Base-by-base conservation (phyloP, 2,329 filamentous ascomycete species). In the Penicillium sp. region DNA sequence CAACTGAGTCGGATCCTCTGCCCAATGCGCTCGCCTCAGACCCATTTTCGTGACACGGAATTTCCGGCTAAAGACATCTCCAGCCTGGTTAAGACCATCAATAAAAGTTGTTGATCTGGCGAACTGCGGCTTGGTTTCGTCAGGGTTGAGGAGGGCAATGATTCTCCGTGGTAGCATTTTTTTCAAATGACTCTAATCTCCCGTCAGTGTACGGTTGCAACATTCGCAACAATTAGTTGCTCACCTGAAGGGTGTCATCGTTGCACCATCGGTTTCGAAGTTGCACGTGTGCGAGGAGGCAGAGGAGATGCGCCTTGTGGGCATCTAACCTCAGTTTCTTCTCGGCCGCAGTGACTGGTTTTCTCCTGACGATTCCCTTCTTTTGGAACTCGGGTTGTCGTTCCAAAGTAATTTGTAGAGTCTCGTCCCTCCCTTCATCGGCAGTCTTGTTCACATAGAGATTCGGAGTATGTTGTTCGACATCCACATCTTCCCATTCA, bases 261-360 rank as follows among this genome's bases (percentile, higher is more conserved):
- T 95, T 95, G 70, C 90, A 96, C 89, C 91, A 96, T 46, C 80
- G 74, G 63, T 97, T 98, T 47, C 90, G 82, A 48, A 82, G 75
- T 55, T 86, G 79, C 12, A 84, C 78, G 66, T 97, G 88, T 8
- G 83, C 81, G 12, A 98, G 69, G 2, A 98, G 76, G 64, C 88
- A 95, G 11, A 96, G 72, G 0, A 97, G 56, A 69, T 98, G 90
- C 52, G 83, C 75, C 67, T 91, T 95, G 67, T 98, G 93, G n/a
- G 90, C 76, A 44, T 88, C 79, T 28, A 93, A 66, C 18, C 90
- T 81, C 28, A 76, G 63, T 40, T 75, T 77, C 53, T 77, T 82
- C 53, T 85, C 83, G 1, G 74, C 73, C 5, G 73, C 72, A 1
- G 79, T 79, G 12, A 78, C 69, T 18, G 78, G 75, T 51, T 77